Percentiles rank a stretch among this genome's conserved stretches.
Evolutionary conservation across 495 filamentous ascomycete genomes (phyloP).

Genomic region (Annulohypoxylon moriforme): DNA sequence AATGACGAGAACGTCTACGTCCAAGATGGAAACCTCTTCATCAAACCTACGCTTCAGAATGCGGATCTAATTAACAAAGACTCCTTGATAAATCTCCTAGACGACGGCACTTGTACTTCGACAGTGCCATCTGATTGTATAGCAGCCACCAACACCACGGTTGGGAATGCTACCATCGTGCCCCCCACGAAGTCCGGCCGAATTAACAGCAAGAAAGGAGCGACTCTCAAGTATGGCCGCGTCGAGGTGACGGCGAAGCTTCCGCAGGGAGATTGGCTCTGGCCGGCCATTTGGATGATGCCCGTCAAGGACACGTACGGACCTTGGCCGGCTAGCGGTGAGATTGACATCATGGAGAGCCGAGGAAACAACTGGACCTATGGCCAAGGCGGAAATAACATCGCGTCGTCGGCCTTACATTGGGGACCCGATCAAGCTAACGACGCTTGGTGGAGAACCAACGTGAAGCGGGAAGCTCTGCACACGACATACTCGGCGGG

Average conservation of each 20-base stretch:
- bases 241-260: constrained; percentile 82
- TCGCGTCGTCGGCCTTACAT: constrained; percentile 81
- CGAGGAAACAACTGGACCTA: constrained; percentile 84
- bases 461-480: constrained; percentile 77
- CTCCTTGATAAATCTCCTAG: constrained; percentile 72
- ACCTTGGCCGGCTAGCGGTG: constrained; percentile 81
- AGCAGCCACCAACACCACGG: constrained; percentile 69
- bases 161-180: constrained; percentile 77
- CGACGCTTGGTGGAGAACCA: constrained; percentile 82
- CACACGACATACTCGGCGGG: constrained; percentile 77
- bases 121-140: constrained; percentile 66
- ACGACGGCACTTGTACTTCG: constrained; percentile 73
- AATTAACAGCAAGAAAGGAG: constrained; percentile 75
- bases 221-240: constrained; percentile 81
- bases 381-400: constrained; percentile 81
- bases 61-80: constrained; percentile 69
- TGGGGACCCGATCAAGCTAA: constrained; percentile 74
- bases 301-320: constrained; percentile 78
- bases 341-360: constrained; percentile 84
- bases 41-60: constrained; percentile 82
- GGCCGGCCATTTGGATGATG: constrained; percentile 95
- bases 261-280: constrained; percentile 84
- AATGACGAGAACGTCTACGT: constrained; percentile 78
- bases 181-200: constrained; percentile 83
- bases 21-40: constrained; percentile 73